A percentile compares a stretch with the other conserved stretches of the same genome.
These are phyloP conservation scores for Erodium texanum DNA, from an alignment of 441 rosid genomes.

Conservation along the genomic window DNA sequence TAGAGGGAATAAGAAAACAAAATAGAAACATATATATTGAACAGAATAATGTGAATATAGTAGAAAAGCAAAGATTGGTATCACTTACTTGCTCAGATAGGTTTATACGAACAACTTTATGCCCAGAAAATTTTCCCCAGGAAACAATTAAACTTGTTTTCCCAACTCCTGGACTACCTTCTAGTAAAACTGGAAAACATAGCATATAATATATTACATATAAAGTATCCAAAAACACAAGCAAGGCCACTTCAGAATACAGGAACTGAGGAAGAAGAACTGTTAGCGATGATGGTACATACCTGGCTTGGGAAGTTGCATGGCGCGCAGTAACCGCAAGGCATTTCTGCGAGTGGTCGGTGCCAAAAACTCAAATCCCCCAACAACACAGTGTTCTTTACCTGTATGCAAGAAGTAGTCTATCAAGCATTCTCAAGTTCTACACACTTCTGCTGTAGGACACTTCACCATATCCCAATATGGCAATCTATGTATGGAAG, in stretches of 20 bases:
- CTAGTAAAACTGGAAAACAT: constrained; percentile 59
- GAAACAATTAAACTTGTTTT: constrained; percentile 90
- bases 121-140: constrained; percentile 88
- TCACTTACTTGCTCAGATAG: constrained; percentile 86
- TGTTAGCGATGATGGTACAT: constrained; percentile 14
- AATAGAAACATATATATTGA: too few relatives aligned
- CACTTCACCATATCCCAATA: too few relatives aligned
- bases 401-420: constrained; percentile 27
- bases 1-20: constrained; percentile 8
- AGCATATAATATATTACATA: constrained; percentile 12
- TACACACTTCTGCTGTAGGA: too few relatives aligned
- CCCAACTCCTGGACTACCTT: constrained; percentile 99
- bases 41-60: background rate
- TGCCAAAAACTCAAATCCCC: constrained; percentile 75
- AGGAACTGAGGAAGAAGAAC: constrained; percentile 7
- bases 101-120: constrained; percentile 91
- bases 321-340: constrained; percentile 79
- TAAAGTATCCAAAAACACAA: constrained; percentile 5
- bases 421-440: too few relatives aligned
- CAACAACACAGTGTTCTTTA: constrained; percentile 35
- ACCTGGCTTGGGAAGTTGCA: constrained; percentile 96
- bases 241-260: background rate
- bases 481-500: too few relatives aligned
- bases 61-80: constrained; percentile 11
- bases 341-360: constrained; percentile 87